Conservation (phyloP, 805 yeast species). For the Citeromyces matritensis region DNA sequence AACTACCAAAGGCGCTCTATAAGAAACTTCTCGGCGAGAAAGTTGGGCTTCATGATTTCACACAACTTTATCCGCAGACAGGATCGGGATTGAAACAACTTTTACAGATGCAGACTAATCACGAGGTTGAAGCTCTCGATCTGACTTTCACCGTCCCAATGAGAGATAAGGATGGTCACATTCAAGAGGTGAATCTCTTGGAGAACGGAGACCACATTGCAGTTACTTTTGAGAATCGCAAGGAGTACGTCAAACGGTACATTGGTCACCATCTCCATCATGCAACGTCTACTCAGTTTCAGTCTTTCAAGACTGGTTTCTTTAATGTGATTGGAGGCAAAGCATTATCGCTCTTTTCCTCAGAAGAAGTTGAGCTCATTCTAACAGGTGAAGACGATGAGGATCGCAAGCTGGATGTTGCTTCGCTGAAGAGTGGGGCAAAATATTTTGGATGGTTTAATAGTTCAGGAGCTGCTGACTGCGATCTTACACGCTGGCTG, state of each 20-base stretch:
- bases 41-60: conserved; percentile 47
- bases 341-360: conserved; percentile 64
- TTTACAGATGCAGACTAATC: conserved; percentile 28
- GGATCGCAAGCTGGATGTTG: conserved; percentile 41
- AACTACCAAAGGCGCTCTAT: conserved; percentile 63
- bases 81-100: conserved; percentile 34
- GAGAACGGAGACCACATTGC: conserved; percentile 35
- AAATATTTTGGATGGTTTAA: conserved; percentile 53
- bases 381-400: conserved; percentile 57
- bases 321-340: conserved; percentile 64
- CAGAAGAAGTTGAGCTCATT: conserved; percentile 68
- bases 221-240: conserved; percentile 48
- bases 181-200: conserved; percentile 32
- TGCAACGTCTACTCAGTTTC: conserved; percentile 35
- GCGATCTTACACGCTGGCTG: conserved; percentile 55
- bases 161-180: conserved; percentile 27
- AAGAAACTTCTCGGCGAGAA: conserved; percentile 51
- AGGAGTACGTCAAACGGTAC: conserved; percentile 47
- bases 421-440: conserved; percentile 54
- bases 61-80: conserved; percentile 53
- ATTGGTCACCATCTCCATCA: conserved; percentile 43
- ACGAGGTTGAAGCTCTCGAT: conserved; percentile 29
- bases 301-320: conserved; percentile 58
- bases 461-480: conserved; percentile 18
- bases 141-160: conserved; percentile 48